Conservation (phyloP, 139 green algal genomes). For the Chlamydomonas schloesseri region DNA sequence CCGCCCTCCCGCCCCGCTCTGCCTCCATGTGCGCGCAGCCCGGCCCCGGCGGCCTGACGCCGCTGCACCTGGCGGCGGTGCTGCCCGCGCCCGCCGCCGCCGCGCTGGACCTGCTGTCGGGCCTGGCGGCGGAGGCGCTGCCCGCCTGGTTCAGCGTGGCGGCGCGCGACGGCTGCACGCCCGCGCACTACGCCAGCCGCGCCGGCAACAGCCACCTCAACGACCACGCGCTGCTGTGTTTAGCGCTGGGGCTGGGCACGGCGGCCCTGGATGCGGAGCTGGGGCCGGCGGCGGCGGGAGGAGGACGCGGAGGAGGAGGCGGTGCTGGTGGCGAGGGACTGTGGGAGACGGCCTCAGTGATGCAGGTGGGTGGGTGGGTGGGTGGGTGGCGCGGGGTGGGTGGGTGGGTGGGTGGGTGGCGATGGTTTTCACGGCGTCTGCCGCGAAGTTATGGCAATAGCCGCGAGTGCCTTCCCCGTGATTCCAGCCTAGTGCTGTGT, state of each 20-base stretch:
- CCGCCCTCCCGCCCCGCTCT: background rate
- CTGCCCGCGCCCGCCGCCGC: slow-evolving; percentile 9
- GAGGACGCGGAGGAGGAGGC: background rate
- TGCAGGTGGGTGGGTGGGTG: background rate
- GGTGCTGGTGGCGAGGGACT: background rate
- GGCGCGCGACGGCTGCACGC: slow-evolving; percentile 22
- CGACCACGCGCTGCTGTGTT: slow-evolving; percentile 15
- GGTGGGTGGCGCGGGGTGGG: no score
- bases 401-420: no score
- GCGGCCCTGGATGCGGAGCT: background rate
- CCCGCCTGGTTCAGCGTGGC: slow-evolving; percentile 22
- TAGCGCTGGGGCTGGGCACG: slow-evolving; percentile 1
- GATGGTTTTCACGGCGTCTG: no score
- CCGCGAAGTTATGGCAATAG: no score
- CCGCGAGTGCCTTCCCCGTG: no score
- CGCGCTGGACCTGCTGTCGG: slow-evolving; percentile 30
- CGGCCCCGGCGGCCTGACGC: slow-evolving; percentile 33
- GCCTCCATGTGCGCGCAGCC: background rate
- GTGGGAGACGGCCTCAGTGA: background rate
- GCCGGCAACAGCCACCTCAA: slow-evolving; percentile 41
- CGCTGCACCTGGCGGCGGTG: slow-evolving; percentile 41
- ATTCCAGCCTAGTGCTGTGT: no score
- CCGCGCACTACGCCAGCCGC: slow-evolving; percentile 24
- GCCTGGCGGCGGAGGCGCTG: slow-evolving; percentile 20
- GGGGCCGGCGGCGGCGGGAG: background rate